Percentiles rank a stretch among this genome's conserved stretches.
These are phyloP conservation scores for Diplodia scrobiculata DNA, from an alignment of 2,329 filamentous ascomycete species.

Conservation along the genomic window DNA sequence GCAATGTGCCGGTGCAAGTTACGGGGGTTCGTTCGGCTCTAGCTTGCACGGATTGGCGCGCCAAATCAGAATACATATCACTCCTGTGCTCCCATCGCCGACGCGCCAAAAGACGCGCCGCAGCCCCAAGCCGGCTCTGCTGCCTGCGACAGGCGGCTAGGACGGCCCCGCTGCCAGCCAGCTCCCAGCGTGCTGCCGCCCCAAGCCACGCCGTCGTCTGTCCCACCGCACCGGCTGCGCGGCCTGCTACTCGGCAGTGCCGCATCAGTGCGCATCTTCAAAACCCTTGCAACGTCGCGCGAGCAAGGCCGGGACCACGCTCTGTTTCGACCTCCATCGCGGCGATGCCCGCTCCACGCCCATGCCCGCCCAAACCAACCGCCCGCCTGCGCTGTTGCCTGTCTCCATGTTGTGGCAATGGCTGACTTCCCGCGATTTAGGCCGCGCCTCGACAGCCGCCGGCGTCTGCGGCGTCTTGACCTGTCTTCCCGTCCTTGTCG, in stretches of 20 bases:
- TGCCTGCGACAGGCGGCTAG: constrained; percentile 19
- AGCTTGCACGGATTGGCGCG: constrained; percentile 23
- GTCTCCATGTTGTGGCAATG: constrained; percentile 3
- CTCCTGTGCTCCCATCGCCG: constrained; percentile 21
- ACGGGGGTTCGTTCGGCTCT: constrained; percentile 21
- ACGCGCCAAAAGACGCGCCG: constrained; percentile 21
- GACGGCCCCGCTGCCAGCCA: constrained; percentile 10
- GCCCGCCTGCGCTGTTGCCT: constrained; percentile 3
- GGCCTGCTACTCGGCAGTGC: constrained; percentile 12
- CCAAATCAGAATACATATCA: constrained; percentile 14
- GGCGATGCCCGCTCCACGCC: constrained; percentile 4
- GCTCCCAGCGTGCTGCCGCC: neutral
- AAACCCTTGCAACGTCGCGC: constrained; percentile 27
- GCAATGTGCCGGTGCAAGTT: constrained; percentile 20
- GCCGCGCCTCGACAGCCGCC: neutral
- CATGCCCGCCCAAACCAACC: neutral
- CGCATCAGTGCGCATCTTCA: constrained; percentile 26
- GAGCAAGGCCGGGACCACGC: constrained; percentile 19
- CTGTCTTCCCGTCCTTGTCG: neutral
- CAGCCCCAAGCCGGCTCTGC: constrained; percentile 9
- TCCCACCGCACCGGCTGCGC: neutral
- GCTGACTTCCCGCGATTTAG: constrained; percentile 16
- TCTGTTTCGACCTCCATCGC: constrained; percentile 25
- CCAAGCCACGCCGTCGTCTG: neutral
- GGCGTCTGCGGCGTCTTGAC: constrained; percentile 7